These are phyloP conservation scores for Aureobasidium sp. DNA, from an alignment of 2,329 filamentous ascomycete genomes.

Conservation along the genomic window DNA sequence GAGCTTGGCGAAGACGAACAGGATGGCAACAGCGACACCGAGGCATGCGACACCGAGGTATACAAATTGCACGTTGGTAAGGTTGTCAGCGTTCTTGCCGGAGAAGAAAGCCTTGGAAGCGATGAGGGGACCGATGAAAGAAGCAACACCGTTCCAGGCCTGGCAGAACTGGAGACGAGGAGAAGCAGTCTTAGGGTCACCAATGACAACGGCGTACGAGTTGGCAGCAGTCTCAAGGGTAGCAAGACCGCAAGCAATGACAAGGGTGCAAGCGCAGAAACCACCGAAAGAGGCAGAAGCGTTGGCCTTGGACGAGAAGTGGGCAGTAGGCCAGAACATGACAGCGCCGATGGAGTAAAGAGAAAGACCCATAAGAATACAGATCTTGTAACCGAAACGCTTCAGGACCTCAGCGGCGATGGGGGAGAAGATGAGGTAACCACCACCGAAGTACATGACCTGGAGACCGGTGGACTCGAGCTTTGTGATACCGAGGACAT, in stretches of 20 bases:
- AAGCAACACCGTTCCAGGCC: conserved; percentile 31
- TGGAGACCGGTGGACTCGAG: conserved; percentile 33
- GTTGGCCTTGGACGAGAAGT: conserved; percentile 24
- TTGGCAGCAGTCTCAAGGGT: conserved; percentile 32
- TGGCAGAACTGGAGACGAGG: conserved; percentile 33
- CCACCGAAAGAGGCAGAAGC: conserved; percentile 22
- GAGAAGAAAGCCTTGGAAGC: conserved; percentile 31
- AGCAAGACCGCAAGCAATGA: conserved; percentile 32
- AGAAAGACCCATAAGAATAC: conserved; percentile 33
- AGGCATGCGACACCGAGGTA: conserved; percentile 30
- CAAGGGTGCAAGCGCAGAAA: conserved; percentile 25
- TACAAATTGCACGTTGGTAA: conserved; percentile 31
- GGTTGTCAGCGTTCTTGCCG: conserved; percentile 23
- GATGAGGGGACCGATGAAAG: conserved; percentile 32
- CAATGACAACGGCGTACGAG: conserved; percentile 32
- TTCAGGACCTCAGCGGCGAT: conserved; percentile 36
- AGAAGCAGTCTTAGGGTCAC: conserved; percentile 27
- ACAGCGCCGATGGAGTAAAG: conserved; percentile 10
- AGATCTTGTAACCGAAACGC: conserved; percentile 37
- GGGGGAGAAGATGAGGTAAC: conserved; percentile 31
- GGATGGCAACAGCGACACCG: conserved; percentile 25
- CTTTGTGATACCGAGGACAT: conserved; percentile 26
- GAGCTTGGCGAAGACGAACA: conserved; percentile 31
- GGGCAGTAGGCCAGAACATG: conserved; percentile 23
- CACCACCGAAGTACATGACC: conserved; percentile 22